A percentile compares a stretch with the other conserved stretches of the same genome.
phyloP scores from a whole-genome alignment of 164 flowering plant genomes.

The Umbilicus rupestris region DNA sequence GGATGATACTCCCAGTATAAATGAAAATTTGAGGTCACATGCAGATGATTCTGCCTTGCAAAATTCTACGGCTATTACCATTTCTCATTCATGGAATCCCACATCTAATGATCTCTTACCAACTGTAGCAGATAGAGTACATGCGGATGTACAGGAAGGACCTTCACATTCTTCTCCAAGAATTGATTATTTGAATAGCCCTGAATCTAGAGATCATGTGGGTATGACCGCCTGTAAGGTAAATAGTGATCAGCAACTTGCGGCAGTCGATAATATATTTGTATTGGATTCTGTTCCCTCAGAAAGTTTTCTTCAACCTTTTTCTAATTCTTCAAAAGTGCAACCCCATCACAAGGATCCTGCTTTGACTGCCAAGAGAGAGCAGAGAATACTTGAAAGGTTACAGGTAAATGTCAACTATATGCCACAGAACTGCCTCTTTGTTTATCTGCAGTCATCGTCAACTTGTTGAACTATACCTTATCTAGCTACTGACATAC shows the following conservation, averaged over 20 bases:
- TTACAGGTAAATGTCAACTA: constrained; percentile 39
- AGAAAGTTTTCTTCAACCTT: constrained; percentile 16
- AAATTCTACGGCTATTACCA: constrained; percentile 12
- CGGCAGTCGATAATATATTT: constrained; percentile 12
- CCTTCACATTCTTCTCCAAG: constrained; percentile 11
- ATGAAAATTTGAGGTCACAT: constrained; percentile 6
- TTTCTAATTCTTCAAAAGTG: constrained; percentile 17
- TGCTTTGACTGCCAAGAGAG: constrained; percentile 34
- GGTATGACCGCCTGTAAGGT: background rate
- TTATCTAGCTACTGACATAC: background rate
- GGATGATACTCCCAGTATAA: constrained; percentile 16
- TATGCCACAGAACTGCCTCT: background rate
- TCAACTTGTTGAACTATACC: background rate
- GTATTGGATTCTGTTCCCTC: constrained; percentile 19
- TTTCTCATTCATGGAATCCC: constrained; percentile 18
- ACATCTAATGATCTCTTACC: constrained; percentile 17
- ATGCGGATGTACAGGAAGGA: constrained; percentile 14
- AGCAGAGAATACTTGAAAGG: constrained; percentile 47
- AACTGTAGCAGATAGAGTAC: constrained; percentile 12
- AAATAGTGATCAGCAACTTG: constrained; percentile 16
- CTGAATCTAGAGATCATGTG: background rate
- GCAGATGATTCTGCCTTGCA: constrained; percentile 10
- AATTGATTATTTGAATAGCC: constrained; percentile 16
- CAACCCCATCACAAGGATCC: constrained; percentile 35
- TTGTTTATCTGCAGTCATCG: background rate